phyloP scores from a whole-genome alignment of 352 stramenopile genomes.

The Pythium dissimile region DNA sequence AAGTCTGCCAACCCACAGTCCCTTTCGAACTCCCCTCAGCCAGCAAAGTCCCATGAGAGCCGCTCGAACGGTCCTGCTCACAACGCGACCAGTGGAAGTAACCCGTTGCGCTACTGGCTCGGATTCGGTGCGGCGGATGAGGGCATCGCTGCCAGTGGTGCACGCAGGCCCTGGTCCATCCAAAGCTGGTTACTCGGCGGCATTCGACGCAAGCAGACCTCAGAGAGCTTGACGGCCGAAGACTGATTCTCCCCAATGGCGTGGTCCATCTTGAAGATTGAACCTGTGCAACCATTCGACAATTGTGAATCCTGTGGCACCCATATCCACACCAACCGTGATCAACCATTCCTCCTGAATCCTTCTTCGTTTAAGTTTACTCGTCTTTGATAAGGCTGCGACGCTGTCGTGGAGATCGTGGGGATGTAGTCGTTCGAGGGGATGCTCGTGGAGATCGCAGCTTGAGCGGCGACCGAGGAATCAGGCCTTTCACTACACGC shows the following conservation, averaged over 20 bases:
- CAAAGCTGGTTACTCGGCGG: conserved; percentile 22
- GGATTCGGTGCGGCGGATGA: conserved; percentile 19
- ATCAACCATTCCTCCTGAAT: too few relatives aligned
- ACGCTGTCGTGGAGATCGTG: conserved; percentile 8
- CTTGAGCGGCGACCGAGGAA: conserved; percentile 4
- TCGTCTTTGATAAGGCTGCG: conserved; percentile 23
- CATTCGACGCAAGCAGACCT: conserved; percentile 14
- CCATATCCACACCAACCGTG: too few relatives aligned
- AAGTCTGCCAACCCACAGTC: conserved; percentile 11
- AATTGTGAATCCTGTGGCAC: too few relatives aligned
- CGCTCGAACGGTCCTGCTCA: not conserved
- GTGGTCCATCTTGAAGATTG: not conserved
- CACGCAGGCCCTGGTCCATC: conserved; percentile 14
- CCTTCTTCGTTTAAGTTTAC: conserved; percentile 1
- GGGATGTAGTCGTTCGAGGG: not conserved
- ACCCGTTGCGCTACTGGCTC: conserved; percentile 13
- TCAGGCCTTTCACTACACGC: not conserved
- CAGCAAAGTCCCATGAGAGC: not conserved
- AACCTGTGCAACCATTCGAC: too few relatives aligned
- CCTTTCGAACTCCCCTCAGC: not conserved
- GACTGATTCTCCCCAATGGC: not conserved
- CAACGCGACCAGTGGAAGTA: not conserved
- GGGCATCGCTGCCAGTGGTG: not conserved
- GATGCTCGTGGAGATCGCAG: not conserved
- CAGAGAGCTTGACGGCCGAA: conserved; percentile 2